These are phyloP conservation scores for Crithidia brevicula DNA, from an alignment of 208 protist species.

Conservation along the genomic window DNA sequence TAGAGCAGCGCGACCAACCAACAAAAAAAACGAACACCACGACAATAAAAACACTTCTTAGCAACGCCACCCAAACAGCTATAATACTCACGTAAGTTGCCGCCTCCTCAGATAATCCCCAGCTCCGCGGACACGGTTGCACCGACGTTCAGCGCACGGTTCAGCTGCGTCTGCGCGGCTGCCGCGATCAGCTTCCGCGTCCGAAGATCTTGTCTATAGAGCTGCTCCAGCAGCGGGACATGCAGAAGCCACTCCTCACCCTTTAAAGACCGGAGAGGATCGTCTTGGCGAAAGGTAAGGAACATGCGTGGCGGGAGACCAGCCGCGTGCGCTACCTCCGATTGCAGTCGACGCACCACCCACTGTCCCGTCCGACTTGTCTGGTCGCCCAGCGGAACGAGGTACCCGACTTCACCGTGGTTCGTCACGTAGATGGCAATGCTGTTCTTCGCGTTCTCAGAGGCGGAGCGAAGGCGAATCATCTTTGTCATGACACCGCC, in stretches of 20 bases:
- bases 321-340: conserved; percentile 58
- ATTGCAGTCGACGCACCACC: conserved; percentile 66
- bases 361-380: conserved; percentile 72
- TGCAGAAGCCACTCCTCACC: conserved; percentile 73
- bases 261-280: conserved; percentile 47
- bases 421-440: conserved; percentile 76
- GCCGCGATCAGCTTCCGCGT: conserved; percentile 65
- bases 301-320: conserved; percentile 84
- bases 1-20: too few relatives aligned
- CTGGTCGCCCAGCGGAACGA: conserved; percentile 78
- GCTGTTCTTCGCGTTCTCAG: conserved; percentile 30
- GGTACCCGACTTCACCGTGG: conserved; percentile 81
- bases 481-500: conserved; percentile 65
- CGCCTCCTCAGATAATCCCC: conserved; percentile 33
- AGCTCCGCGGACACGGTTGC: conserved; percentile 63
- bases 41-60: too few relatives aligned
- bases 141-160: conserved; percentile 69
- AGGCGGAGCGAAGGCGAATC: conserved; percentile 58
- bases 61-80: too few relatives aligned
- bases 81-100: too few relatives aligned
- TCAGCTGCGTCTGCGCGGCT: conserved; percentile 70
- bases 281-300: conserved; percentile 64
- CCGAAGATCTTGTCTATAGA: conserved; percentile 64
- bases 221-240: conserved; percentile 50
- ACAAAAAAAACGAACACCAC: too few relatives aligned